Evolutionary conservation across 75 land plant species (phyloP), one percentile per base, ranked within the genome.

Genomic region (Selaginella moellendorffii): DNA sequence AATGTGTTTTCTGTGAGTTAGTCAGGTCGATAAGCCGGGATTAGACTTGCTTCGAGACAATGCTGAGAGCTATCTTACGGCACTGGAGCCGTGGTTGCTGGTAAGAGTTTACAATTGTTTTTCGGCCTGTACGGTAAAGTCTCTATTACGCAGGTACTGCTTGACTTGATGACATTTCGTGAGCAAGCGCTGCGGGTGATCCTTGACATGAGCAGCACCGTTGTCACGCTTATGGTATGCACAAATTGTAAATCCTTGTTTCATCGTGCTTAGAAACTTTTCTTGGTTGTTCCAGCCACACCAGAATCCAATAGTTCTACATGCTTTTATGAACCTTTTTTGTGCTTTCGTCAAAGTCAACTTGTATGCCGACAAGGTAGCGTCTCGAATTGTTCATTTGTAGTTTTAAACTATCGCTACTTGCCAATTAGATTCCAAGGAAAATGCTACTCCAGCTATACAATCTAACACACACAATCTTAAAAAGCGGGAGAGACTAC

Each of bases 141-240:
- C 26, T 23, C 26, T 24, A 60, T 60, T 26, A 27, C 1, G 29
- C 76, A 95, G 99, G 69, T 95, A 51, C 91, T 95, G 31, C 80
- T 86, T 68, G 99, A 95, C 66, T 74, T 95, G 72, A 89, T 95
- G 99, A 85, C 85, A 62, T 95, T 95, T 72, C 99, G 96, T 14
- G 99, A 95, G 63, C 97, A 95, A 81, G 90, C 99, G 19, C 63
- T 95, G 56, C 76, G 84, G 31, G 82, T 95, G 24, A 86, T 95
- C 66, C 67, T 95, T 74, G 99, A 95, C 70, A 66, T 95, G 65
- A 90, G 97, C 76, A 95, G 99, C 70, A 95, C 99, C 28, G 91
- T 90, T 27, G 87, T 95, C 61, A 95, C 99, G 5, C 76, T 95
- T 54, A 78, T 90, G 88, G 99, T 95, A 69, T 77, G 85, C 68